A percentile compares a stretch with the other conserved stretches of the same genome.
Conservation (phyloP, 352 stramenopile genomes). For the Globisporangium recalcitrans region DNA sequence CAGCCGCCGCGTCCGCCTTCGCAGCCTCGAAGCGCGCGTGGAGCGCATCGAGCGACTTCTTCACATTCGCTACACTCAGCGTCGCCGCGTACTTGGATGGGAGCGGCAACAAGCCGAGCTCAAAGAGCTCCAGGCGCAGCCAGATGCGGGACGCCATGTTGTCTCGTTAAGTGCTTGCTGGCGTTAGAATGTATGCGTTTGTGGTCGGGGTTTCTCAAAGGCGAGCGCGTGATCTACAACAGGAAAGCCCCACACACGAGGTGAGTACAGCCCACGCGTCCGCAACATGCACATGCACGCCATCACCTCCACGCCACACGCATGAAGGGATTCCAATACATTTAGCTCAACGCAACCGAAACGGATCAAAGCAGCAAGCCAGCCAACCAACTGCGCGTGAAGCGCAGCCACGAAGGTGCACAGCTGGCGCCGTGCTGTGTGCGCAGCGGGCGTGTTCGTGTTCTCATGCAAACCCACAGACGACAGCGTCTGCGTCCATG, state of each 20-base stretch:
- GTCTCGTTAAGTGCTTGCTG: background rate
- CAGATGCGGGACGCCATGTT: slow-evolving; percentile 46
- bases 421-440: background rate
- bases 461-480: background rate
- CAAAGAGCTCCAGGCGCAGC: slow-evolving; percentile 82
- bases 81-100: slow-evolving; percentile 63
- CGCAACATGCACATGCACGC: background rate
- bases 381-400: background rate
- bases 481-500: background rate
- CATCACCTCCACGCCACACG: background rate
- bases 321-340: background rate
- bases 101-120: slow-evolving; percentile 71
- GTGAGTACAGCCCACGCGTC: background rate
- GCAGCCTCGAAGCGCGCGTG: slow-evolving; percentile 36
- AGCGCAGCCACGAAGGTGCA: background rate
- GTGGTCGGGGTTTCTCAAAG: too few species aligned
- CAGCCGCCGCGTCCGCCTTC: slow-evolving; percentile 4
- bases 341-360: background rate
- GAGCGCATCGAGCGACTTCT: slow-evolving; percentile 51
- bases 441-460: background rate
- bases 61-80: slow-evolving; percentile 59
- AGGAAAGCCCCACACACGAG: background rate
- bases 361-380: background rate
- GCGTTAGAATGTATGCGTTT: too few species aligned
- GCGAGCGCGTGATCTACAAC: background rate